Base-by-base conservation (phyloP, 2,329 filamentous ascomycete genomes). In the Dactylonectria macrodidyma region DNA sequence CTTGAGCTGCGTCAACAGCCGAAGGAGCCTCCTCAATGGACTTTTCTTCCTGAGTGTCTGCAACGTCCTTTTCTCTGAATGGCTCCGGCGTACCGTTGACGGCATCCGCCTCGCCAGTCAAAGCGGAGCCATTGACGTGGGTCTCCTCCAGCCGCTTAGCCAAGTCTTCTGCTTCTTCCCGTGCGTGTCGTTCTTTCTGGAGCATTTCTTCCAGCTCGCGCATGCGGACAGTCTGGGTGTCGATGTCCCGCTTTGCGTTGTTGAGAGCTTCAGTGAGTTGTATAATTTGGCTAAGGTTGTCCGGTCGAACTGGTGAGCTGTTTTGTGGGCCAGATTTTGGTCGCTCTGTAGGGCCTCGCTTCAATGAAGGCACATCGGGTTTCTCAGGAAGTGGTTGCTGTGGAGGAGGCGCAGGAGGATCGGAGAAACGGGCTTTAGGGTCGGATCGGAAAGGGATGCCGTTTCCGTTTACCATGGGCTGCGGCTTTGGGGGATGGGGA, bases 371-470 rank as follows among this genome's bases (percentile, higher is more conserved):
- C 0, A 87, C 89, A 80, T 97, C 94, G 0, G 95, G 95, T 79
- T 98, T 98, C 78, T 98, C 95, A 1, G 95, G 95, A 6, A 98
- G 85, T 14, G 95, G 95, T 74, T 97, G 95, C 74, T 97, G 95
- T 33, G 95, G 95, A 30, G 95, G 95, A 8, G 95, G 95, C 24
- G 95, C 95, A 4, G 95, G 95, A 58, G 95, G 95, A 65, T 98
- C 95, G 1, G 94, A 96, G 79, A 98, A 98, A 59, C 95, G 89
- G 5, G 93, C 89, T 75, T 96, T 95, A 47, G 91, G 85, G 76
- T 97, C 95, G 22, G 90, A 83, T 72, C 94, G 92, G 75, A 89
- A 89, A 0, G 87, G 83, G 9, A 87, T 75, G 26, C 79, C 81
- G 68, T 85, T 86, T 26, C 87, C 87, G 66, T 89, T 89, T 1